phyloP scores from a whole-genome alignment of 345 rosid genomes.

The Corymbia maculata region DNA sequence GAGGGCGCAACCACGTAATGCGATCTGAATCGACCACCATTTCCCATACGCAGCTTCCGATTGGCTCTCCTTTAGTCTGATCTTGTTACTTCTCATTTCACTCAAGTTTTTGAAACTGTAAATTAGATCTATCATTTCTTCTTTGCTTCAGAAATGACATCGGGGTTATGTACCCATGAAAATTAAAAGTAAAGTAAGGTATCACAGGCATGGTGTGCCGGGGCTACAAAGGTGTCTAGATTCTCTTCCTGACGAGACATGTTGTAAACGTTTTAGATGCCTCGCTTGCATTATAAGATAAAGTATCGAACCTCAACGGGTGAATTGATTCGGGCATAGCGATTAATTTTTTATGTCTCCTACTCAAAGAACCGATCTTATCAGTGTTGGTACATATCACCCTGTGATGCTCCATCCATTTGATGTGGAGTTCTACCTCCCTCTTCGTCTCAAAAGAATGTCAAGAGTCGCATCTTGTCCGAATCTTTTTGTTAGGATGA shows the following conservation, averaged over 20 bases:
- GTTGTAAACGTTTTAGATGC: background rate
- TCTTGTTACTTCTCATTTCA: background rate
- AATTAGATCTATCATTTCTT: background rate
- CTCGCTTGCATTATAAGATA: background rate
- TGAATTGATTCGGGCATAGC: background rate
- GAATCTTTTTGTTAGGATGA: background rate
- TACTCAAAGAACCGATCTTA: background rate
- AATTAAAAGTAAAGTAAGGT: background rate
- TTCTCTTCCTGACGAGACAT: background rate
- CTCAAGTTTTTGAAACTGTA: background rate
- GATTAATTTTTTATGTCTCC: background rate
- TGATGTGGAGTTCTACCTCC: background rate
- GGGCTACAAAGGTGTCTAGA: background rate
- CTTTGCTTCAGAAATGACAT: background rate
- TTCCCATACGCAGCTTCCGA: background rate
- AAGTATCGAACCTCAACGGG: background rate
- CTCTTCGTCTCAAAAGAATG: background rate
- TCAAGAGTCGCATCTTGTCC: background rate
- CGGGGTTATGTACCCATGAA: background rate
- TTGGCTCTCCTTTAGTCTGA: background rate
- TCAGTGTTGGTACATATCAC: background rate
- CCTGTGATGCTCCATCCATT: background rate
- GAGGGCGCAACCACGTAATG: background rate
- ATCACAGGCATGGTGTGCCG: background rate
- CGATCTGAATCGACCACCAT: background rate